Percentiles rank a stretch among this genome's conserved stretches.
Conservation (phyloP, 2,329 filamentous ascomycete genomes). For the Didymella lethalis region DNA sequence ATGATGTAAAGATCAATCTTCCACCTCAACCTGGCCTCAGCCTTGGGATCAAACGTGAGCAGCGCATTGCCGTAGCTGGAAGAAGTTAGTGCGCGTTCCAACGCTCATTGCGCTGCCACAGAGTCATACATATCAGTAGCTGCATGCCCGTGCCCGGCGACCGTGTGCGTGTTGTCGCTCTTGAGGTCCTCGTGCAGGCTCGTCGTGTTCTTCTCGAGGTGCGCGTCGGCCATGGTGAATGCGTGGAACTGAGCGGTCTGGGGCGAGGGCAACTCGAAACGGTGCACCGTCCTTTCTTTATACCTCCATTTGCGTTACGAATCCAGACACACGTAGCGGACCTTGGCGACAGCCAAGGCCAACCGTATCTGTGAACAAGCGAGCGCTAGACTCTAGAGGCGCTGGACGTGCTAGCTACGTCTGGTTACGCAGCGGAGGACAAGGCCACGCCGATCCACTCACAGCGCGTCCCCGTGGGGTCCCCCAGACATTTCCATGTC, state of each 20-base stretch:
- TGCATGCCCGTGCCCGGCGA: slow-evolving; percentile 40
- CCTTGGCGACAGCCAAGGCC: slow-evolving; percentile 11
- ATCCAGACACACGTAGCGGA: slow-evolving; percentile 11
- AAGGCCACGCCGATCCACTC: slow-evolving; percentile 5
- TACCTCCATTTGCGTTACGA: slow-evolving; percentile 2
- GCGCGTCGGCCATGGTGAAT: slow-evolving; percentile 10
- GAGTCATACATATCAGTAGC: slow-evolving; percentile 43
- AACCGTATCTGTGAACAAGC: background rate
- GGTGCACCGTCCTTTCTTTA: slow-evolving; percentile 17
- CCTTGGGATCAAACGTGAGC: slow-evolving; percentile 60
- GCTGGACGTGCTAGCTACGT: slow-evolving; percentile 3
- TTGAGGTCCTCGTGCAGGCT: slow-evolving; percentile 43
- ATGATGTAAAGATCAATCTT: slow-evolving; percentile 73
- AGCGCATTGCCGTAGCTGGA: slow-evolving; percentile 46
- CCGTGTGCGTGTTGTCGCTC: slow-evolving; percentile 33
- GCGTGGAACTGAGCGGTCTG: background rate
- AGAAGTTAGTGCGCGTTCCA: slow-evolving; percentile 14
- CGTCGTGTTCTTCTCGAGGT: slow-evolving; percentile 26
- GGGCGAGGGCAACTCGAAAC: slow-evolving; percentile 14
- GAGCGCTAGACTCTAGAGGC: background rate
- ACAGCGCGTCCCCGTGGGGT: slow-evolving; percentile 2
- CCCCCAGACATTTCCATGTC: slow-evolving; percentile 17
- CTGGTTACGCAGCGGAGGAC: background rate
- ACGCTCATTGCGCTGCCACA: background rate
- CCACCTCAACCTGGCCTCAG: slow-evolving; percentile 64